phyloP scores from a whole-genome alignment of 1,139 yeast genomes.

The Yamadazyma triangularis region DNA sequence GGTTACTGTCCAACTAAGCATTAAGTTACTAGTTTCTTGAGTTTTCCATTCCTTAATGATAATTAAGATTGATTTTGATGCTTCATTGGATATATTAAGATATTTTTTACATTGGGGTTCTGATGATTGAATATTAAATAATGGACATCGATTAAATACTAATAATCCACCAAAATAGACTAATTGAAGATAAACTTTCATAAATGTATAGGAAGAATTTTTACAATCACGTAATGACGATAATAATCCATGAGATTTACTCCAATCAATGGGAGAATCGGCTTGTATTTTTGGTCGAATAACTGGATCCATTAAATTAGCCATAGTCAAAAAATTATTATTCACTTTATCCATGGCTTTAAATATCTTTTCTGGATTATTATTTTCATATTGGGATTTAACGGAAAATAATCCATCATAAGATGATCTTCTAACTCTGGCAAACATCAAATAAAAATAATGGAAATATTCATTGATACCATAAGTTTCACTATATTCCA shows the following conservation, averaged over 20 bases:
- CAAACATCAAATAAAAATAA: constrained; percentile 14
- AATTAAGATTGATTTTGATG: constrained; percentile 30
- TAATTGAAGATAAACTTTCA: constrained; percentile 1
- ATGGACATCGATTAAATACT: constrained; percentile 28
- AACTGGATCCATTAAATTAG: constrained; percentile 16
- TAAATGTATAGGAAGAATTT: neutral
- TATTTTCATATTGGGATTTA: constrained; percentile 8
- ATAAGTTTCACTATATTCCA: neutral
- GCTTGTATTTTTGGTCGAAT: constrained; percentile 11
- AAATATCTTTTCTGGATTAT: constrained; percentile 5
- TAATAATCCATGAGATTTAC: neutral
- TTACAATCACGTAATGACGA: neutral
- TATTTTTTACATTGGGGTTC: constrained; percentile 12
- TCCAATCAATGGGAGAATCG: constrained; percentile 10
- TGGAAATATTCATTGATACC: constrained; percentile 9
- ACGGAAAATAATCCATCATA: constrained; percentile 15
- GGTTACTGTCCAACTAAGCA: constrained; percentile 27
- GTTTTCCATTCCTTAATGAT: constrained; percentile 15
- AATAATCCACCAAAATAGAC: constrained; percentile 25
- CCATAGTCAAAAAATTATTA: constrained; percentile 13
- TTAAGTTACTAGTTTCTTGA: constrained; percentile 16
- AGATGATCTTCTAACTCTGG: constrained; percentile 17
- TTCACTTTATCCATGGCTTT: constrained; percentile 10
- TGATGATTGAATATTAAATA: constrained; percentile 10
- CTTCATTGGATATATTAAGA: constrained; percentile 20